Evolutionary conservation across 768 basidiomycete species (phyloP).

Genomic region (Amanita exitialis): DNA sequence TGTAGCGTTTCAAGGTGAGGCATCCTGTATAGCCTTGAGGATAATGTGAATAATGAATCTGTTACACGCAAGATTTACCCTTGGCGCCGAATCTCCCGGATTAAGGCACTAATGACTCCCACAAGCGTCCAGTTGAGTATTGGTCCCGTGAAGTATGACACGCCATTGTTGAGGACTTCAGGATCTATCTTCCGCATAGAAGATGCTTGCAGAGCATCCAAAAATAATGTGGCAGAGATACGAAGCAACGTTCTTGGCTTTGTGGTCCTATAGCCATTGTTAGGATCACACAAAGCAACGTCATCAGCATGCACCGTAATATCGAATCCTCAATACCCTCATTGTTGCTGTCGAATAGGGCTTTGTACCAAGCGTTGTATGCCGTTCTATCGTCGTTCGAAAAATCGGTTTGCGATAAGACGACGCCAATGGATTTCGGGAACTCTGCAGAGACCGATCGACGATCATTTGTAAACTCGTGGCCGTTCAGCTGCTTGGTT

Average conservation of each 20-base stretch:
- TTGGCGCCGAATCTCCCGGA: conserved; percentile 47
- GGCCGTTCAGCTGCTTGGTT: conserved; percentile 35
- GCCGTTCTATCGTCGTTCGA: conserved; percentile 31
- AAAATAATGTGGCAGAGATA: conserved; percentile 58
- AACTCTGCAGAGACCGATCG: conserved; percentile 39
- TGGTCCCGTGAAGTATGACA: conserved; percentile 67
- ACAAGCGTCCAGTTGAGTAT: conserved; percentile 75
- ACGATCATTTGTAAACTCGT: conserved; percentile 34
- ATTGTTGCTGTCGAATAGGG: conserved; percentile 64
- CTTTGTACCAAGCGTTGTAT: conserved; percentile 60
- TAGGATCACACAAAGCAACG: not conserved
- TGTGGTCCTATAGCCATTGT: conserved; percentile 39
- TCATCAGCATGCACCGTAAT: conserved; percentile 31
- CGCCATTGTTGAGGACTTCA: conserved; percentile 62
- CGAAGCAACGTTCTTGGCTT: conserved; percentile 58
- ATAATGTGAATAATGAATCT: not conserved
- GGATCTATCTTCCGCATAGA: conserved; percentile 48
- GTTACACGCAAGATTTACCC: conserved; percentile 29
- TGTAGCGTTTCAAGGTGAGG: conserved; percentile 58
- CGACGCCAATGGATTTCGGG: conserved; percentile 36
- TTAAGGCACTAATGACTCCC: conserved; percentile 56
- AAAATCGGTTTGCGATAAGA: conserved; percentile 30
- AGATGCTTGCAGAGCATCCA: conserved; percentile 44
- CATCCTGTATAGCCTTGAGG: conserved; percentile 33
- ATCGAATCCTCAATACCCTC: conserved; percentile 83